Evolutionary conservation across 192 early-diverging fungal genomes (phyloP).

Genomic region (Mortierella hygrophila): DNA sequence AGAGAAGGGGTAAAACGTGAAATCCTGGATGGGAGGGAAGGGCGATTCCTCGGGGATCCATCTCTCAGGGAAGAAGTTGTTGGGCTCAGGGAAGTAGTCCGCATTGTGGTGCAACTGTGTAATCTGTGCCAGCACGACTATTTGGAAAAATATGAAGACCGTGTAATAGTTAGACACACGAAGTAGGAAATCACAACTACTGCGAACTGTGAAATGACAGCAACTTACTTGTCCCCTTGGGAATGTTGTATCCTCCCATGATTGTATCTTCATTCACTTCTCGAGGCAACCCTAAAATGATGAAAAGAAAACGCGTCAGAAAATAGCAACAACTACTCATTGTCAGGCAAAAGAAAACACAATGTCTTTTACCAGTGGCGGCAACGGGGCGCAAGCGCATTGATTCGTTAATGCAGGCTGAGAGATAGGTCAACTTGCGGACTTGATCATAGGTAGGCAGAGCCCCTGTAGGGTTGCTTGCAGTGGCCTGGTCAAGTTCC

Average conservation of each 20-base stretch:
- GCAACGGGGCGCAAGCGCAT: conserved; percentile 64
- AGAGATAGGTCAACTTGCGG: conserved; percentile 63
- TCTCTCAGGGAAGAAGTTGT: conserved; percentile 35
- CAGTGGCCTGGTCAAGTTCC: conserved; percentile 43
- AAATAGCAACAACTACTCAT: neutral
- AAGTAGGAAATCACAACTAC: neutral
- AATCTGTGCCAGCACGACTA: conserved; percentile 36
- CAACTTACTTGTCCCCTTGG: conserved; percentile 58
- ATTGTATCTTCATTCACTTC: conserved; percentile 44
- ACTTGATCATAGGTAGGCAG: conserved; percentile 57
- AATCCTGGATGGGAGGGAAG: conserved; percentile 41
- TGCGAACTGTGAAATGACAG: neutral
- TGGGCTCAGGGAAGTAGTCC: conserved; percentile 30
- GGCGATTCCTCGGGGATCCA: conserved; percentile 40
- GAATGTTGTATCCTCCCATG: conserved; percentile 58
- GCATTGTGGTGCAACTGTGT: conserved; percentile 25
- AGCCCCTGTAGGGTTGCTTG: conserved; percentile 12
- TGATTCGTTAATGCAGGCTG: conserved; percentile 67
- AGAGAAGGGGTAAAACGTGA: conserved; percentile 63
- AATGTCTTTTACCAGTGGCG: conserved; percentile 28
- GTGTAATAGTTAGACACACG: neutral
- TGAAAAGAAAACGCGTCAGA: neutral
- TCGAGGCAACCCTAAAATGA: conserved; percentile 38
- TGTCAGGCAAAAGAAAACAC: neutral
- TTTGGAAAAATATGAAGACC: neutral